phyloP scores from a whole-genome alignment of 148 eudicot species.

The Persicaria maculosa region DNA sequence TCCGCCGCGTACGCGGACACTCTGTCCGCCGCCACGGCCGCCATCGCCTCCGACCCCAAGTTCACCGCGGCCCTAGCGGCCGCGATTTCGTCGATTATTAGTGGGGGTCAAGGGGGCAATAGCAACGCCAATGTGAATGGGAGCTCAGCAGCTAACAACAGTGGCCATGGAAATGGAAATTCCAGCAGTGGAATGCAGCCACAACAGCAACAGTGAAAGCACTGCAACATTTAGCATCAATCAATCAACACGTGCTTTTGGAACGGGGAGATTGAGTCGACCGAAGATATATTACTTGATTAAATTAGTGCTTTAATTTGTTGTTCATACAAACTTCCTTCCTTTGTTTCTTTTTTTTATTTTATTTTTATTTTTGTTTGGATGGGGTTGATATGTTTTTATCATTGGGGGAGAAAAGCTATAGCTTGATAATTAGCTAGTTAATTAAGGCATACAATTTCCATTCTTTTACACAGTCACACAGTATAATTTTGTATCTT shows the following conservation, averaged over 20 bases:
- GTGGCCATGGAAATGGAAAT: not conserved
- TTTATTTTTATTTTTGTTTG: too few species aligned
- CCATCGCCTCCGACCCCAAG: conserved; percentile 17
- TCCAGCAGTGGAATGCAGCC: conserved; percentile 8
- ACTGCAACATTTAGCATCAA: not conserved
- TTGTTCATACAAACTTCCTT: not conserved
- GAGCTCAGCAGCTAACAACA: not conserved
- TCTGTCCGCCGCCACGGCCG: conserved; percentile 13
- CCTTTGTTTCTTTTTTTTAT: too few species aligned
- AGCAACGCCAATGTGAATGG: not conserved
- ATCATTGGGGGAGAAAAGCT: too few species aligned
- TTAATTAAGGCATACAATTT: too few species aligned
- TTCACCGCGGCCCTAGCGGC: conserved; percentile 15
- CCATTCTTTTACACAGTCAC: too few species aligned
- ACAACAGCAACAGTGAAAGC: not conserved
- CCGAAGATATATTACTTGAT: not conserved
- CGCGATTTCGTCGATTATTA: conserved; percentile 14
- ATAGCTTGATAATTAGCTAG: too few species aligned
- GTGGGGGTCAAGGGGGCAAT: conserved; percentile 9
- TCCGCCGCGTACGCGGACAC: conserved; percentile 2
- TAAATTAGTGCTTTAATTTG: not conserved
- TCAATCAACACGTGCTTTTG: conserved; percentile 1
- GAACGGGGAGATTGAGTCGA: not conserved
- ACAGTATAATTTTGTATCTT: too few species aligned
- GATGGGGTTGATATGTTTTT: too few species aligned